Conservation (phyloP, 106 monocot genomes). For the Xerophyta viscosa region DNA sequence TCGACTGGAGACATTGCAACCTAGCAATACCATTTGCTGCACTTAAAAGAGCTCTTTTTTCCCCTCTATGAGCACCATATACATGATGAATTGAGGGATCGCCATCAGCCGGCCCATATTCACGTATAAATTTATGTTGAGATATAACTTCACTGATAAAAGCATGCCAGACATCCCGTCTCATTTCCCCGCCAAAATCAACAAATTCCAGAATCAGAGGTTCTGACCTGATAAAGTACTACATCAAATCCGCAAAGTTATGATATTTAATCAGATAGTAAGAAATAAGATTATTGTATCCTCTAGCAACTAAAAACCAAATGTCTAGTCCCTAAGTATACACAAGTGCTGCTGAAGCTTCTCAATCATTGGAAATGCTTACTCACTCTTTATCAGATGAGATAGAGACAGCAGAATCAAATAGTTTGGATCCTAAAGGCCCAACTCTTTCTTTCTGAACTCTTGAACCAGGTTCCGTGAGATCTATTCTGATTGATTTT, state of each 20-base stretch:
- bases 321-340: too few relatives aligned
- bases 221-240: constrained; percentile 32
- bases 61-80: constrained; percentile 82
- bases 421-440: constrained; percentile 79
- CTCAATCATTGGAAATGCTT: too few relatives aligned
- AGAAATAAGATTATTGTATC: too few relatives aligned
- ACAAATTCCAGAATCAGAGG: constrained; percentile 87
- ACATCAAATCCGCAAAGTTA: neutral
- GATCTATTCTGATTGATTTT: constrained; percentile 64
- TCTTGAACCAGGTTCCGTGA: constrained; percentile 37
- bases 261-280: neutral
- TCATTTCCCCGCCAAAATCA: constrained; percentile 90
- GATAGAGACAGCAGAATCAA: constrained; percentile 91
- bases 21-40: constrained; percentile 80
- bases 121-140: constrained; percentile 63
- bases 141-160: constrained; percentile 82
- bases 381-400: constrained; percentile 82
- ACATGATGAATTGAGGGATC: constrained; percentile 71
- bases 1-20: constrained; percentile 74
- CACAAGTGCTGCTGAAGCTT: too few relatives aligned
- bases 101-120: constrained; percentile 74
- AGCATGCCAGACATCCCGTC: constrained; percentile 96
- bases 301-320: too few relatives aligned
- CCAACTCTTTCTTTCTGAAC: constrained; percentile 87
- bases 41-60: constrained; percentile 51